phyloP scores from a whole-genome alignment of 2,329 filamentous ascomycete genomes.

The Pestalotiopsis sp. region DNA sequence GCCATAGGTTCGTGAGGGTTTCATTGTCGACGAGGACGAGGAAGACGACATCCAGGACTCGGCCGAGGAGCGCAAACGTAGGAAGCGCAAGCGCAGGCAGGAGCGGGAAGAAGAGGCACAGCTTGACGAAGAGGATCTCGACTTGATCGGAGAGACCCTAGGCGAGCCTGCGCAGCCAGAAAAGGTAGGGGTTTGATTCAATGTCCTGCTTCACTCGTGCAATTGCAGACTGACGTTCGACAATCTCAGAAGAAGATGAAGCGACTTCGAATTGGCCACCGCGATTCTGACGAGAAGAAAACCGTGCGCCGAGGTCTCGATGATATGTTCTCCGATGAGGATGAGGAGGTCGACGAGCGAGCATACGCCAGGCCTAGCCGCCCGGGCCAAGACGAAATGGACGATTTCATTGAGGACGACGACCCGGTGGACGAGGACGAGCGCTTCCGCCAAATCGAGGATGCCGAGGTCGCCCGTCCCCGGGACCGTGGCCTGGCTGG shows the following conservation, averaged over 20 bases:
- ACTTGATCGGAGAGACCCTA: slow-evolving; percentile 85
- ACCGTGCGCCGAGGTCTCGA: slow-evolving; percentile 74
- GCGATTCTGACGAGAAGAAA: slow-evolving; percentile 69
- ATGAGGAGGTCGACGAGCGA: slow-evolving; percentile 69
- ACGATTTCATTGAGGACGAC: slow-evolving; percentile 97
- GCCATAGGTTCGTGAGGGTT: slow-evolving; percentile 81
- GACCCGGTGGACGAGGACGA: slow-evolving; percentile 86
- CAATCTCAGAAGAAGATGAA: slow-evolving; percentile 83
- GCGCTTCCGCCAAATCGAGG: slow-evolving; percentile 74
- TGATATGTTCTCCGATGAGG: slow-evolving; percentile 95
- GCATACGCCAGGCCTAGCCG: slow-evolving; percentile 54
- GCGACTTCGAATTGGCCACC: slow-evolving; percentile 88
- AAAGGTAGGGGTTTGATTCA: slow-evolving; percentile 58
- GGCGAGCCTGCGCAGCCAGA: slow-evolving; percentile 67
- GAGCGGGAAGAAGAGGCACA: slow-evolving; percentile 86
- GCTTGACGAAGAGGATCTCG: slow-evolving; percentile 93
- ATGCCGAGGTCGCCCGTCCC: slow-evolving; percentile 85
- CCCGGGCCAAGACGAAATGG: slow-evolving; percentile 77
- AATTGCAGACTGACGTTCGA: neutral
- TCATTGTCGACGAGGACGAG: slow-evolving; percentile 92
- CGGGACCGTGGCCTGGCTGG: slow-evolving; percentile 70
- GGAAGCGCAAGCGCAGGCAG: slow-evolving; percentile 73
- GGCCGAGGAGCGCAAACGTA: slow-evolving; percentile 63
- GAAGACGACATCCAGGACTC: slow-evolving; percentile 67
- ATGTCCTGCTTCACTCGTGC: neutral